These are phyloP conservation scores for Leucoagaricus sp. DNA, from an alignment of 1,284 basidiomycete species.

Conservation along the genomic window DNA sequence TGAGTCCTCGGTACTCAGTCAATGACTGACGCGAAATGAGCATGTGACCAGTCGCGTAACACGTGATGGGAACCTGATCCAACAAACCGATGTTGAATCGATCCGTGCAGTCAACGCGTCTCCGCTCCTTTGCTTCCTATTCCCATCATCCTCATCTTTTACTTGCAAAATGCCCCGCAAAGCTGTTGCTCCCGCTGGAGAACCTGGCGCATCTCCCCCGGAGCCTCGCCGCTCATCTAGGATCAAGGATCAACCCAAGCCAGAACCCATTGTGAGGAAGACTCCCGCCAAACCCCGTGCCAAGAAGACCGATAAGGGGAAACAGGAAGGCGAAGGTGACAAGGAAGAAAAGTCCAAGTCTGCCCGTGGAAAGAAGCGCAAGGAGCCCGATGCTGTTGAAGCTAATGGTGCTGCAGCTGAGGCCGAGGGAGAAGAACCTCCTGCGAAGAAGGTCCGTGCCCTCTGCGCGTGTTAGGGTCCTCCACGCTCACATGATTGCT, in stretches of 20 bases:
- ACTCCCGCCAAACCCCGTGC: conserved; percentile 62
- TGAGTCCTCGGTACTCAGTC: no score
- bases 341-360: conserved; percentile 62
- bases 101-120: conserved; percentile 33
- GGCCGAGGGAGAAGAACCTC: conserved; percentile 37
- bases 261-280: conserved; percentile 47
- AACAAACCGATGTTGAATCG: conserved; percentile 33
- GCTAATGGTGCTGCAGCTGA: conserved; percentile 30
- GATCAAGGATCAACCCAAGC: conserved; percentile 70
- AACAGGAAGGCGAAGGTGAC: conserved; percentile 44
- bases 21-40: background rate
- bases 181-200: conserved; percentile 46
- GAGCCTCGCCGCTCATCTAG: conserved; percentile 71
- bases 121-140: conserved; percentile 25
- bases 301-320: conserved; percentile 54
- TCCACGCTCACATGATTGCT: conserved; percentile 19
- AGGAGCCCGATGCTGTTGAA: conserved; percentile 33
- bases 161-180: conserved; percentile 65
- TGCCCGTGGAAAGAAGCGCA: conserved; percentile 58
- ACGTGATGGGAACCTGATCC: conserved; percentile 35
- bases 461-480: conserved; percentile 10
- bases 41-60: conserved; percentile 29
- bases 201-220: conserved; percentile 33
- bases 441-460: conserved; percentile 53
- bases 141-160: conserved; percentile 14